Base-by-base conservation (phyloP, 148 eudicot species). In the Fagopyrum homotropicum region DNA sequence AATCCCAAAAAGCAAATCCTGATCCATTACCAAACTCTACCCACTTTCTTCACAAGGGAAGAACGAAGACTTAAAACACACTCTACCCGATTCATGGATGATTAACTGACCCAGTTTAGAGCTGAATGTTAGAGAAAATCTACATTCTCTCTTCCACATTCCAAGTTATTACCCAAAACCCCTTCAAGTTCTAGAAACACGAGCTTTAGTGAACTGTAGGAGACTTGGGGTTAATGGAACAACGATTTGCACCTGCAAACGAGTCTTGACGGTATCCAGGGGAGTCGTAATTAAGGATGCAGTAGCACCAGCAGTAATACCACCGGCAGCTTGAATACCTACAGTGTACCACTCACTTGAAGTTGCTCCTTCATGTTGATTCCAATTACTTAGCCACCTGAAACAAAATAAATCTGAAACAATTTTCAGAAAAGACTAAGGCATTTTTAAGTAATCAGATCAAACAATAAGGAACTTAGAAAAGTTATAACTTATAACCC, bases 261-360 rank as follows among this genome's bases (percentile, higher is more conserved):
- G 93, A 69, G 99, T 95, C 82, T 95, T 95, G 56, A 95, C 92
- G 48, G 99, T 95, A 76, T 95, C 99, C 79, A 95, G 64, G 45
- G 99, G 99, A 60, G 98, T 95, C 71, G 99, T 92, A 78, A 95
- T 86, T 83, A 85, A 92, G 75, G 99, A 89, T 76, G 98, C 94
- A 15, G 90, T 83, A 57, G 97, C 97, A 81, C 97, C 99, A 66
- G 99, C 99, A 76, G 83, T 74, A 72, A 96, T 82, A 75, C 99
- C 99, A 73, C 99, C 99, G 45, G 93, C 91, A 80, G 90, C 98
- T 86, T 96, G 99, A 80, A 92, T 92, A 75, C 82, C 70, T 70
- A 88, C 85, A 76, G 92, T 83, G 63, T 80, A 79, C 79, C 89
- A 76, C 57, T 76, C 60, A 76, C 86, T 87, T 73, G 99, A 97